Percentiles rank a stretch among this genome's conserved stretches.
These are phyloP conservation scores for Pseudofabraea citricarpa DNA, from an alignment of 2,329 filamentous ascomycete species.

Conservation along the genomic window DNA sequence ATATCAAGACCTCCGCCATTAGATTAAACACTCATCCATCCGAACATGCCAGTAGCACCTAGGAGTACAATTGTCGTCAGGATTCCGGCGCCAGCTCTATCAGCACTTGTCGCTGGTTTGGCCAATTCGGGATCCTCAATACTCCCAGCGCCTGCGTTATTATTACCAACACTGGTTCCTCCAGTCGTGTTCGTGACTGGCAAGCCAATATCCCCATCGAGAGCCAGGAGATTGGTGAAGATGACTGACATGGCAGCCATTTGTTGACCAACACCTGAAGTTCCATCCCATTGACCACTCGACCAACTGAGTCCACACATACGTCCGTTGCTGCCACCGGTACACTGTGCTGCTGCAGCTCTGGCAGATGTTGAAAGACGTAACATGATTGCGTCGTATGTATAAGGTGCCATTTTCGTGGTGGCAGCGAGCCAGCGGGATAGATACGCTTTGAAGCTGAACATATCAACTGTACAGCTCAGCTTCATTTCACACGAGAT, in stretches of 20 bases:
- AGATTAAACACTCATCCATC: constrained; percentile 30
- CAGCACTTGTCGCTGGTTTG: constrained; percentile 25
- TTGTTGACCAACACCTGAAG: constrained; percentile 42
- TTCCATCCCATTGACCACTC: constrained; percentile 31
- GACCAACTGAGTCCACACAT: constrained; percentile 38
- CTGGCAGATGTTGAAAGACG: constrained; percentile 45
- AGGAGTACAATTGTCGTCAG: constrained; percentile 32
- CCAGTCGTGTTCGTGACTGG: constrained; percentile 43
- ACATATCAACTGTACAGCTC: constrained; percentile 58
- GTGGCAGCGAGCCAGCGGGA: constrained; percentile 54
- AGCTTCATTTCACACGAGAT: constrained; percentile 49
- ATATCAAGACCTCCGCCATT: no score
- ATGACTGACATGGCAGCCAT: constrained; percentile 55
- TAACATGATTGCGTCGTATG: constrained; percentile 41
- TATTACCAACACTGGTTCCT: constrained; percentile 43
- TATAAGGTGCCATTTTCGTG: constrained; percentile 53
- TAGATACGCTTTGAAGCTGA: constrained; percentile 62
- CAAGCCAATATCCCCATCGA: constrained; percentile 23
- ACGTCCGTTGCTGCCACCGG: constrained; percentile 38
- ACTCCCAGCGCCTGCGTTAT: constrained; percentile 8
- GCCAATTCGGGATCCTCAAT: neutral
- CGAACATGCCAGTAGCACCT: constrained; percentile 27
- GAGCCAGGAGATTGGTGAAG: constrained; percentile 39
- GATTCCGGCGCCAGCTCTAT: constrained; percentile 34
- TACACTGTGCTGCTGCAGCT: constrained; percentile 51